Evolutionary conservation across 345 rosid species (phyloP).

Genomic region (Eucalyptus microcorys): DNA sequence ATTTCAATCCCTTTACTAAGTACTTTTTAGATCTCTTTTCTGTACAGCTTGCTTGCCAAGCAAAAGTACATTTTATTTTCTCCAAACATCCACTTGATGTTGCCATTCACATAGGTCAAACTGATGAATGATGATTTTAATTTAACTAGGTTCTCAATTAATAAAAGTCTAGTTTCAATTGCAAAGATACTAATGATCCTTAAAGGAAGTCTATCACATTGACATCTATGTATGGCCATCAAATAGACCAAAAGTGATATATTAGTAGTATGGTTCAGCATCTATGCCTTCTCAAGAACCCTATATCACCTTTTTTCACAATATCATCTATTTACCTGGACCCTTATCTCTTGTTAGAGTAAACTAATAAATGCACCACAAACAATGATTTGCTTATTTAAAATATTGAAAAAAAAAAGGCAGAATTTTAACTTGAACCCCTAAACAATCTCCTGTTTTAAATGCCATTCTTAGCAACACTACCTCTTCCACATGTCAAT

Average conservation of each 20-base stretch:
- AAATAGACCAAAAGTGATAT: background rate
- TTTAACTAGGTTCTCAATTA: background rate
- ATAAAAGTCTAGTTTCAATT: background rate
- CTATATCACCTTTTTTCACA: background rate
- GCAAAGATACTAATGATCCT: background rate
- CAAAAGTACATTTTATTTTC: background rate
- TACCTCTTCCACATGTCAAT: background rate
- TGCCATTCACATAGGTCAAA: background rate
- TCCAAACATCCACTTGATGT: background rate
- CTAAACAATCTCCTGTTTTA: background rate
- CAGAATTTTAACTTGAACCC: background rate
- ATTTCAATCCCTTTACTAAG: background rate
- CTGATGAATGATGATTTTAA: background rate
- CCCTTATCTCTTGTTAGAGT: background rate
- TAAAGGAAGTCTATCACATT: background rate
- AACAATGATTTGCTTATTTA: background rate
- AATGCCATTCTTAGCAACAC: background rate
- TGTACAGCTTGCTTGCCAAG: background rate
- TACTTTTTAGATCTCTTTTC: background rate
- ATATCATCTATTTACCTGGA: background rate
- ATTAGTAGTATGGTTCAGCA: background rate
- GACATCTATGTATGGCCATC: background rate
- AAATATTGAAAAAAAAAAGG: background rate
- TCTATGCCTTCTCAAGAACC: background rate
- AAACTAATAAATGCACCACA: background rate